phyloP scores from a whole-genome alignment of 2,329 filamentous ascomycete genomes.

The Emergomyces orientalis region DNA sequence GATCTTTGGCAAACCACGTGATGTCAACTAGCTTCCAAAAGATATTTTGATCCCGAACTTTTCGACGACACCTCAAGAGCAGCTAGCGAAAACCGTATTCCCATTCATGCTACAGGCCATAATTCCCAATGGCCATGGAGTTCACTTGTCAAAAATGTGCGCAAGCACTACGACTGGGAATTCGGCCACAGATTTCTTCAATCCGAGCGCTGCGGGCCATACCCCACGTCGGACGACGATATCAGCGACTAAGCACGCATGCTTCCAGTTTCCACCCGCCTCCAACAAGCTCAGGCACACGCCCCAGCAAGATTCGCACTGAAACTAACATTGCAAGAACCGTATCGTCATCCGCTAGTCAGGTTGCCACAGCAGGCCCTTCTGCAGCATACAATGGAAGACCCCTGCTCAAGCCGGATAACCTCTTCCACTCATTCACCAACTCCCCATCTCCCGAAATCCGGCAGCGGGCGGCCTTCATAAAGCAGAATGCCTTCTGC shows the following conservation, averaged over 20 bases:
- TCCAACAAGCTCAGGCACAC: background rate
- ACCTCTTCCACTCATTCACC: constrained; percentile 89
- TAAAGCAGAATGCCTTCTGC: constrained; percentile 87
- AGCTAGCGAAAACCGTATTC: background rate
- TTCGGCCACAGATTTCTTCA: constrained; percentile 18
- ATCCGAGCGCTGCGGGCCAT: constrained; percentile 21
- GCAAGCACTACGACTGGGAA: constrained; percentile 27
- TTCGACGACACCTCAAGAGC: background rate
- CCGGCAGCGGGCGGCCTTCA: constrained; percentile 76
- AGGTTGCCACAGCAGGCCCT: background rate
- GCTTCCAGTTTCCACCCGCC: background rate
- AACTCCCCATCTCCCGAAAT: constrained; percentile 83
- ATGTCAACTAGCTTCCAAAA: background rate
- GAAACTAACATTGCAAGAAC: background rate
- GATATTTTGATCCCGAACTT: background rate
- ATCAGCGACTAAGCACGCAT: constrained; percentile 10
- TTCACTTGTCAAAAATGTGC: constrained; percentile 35
- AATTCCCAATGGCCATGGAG: constrained; percentile 28
- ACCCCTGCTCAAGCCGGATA: constrained; percentile 55
- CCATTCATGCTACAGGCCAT: background rate
- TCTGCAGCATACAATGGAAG: background rate
- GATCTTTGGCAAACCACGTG: constrained; percentile 6
- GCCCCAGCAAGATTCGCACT: background rate
- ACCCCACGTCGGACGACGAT: constrained; percentile 20
- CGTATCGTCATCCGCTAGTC: constrained; percentile 3